A percentile compares a stretch with the other conserved stretches of the same genome.
Evolutionary conservation across 2,329 filamentous ascomycete species (phyloP).

Genomic region (Ceratocystis albifundus): DNA sequence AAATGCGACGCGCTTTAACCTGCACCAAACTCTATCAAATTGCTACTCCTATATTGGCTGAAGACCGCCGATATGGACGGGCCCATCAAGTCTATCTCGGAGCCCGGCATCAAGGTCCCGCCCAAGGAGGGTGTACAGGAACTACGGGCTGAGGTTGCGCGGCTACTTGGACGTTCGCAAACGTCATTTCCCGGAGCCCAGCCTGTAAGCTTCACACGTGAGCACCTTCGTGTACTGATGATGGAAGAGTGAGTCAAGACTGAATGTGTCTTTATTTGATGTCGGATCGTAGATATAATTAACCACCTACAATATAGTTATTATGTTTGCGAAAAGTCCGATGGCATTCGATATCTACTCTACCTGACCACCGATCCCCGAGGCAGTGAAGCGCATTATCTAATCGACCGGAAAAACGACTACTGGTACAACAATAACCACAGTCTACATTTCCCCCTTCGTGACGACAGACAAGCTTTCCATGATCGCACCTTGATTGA

Average conservation of each 20-base stretch:
- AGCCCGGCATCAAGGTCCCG: conserved; percentile 48
- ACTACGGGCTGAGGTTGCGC: conserved; percentile 62
- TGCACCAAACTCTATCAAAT: background rate
- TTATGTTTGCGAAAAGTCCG: conserved; percentile 96
- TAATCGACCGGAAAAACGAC: conserved; percentile 96
- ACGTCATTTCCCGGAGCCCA: conserved; percentile 77
- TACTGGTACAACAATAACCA: conserved; percentile 70
- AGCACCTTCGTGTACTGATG: conserved; percentile 72
- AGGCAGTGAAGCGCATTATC: conserved; percentile 61
- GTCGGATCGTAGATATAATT: conserved; percentile 16
- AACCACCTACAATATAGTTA: conserved; percentile 44
- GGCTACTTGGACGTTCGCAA: conserved; percentile 58
- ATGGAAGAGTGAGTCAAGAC: conserved; percentile 51
- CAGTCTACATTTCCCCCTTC: conserved; percentile 68
- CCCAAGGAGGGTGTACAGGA: conserved; percentile 45
- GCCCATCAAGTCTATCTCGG: conserved; percentile 42
- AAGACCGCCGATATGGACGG: conserved; percentile 23
- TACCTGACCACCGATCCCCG: conserved; percentile 61
- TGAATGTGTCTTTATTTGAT: background rate
- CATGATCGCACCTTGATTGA: conserved; percentile 77
- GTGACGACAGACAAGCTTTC: conserved; percentile 52
- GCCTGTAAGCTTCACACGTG: conserved; percentile 78
- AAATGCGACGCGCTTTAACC: too few species aligned
- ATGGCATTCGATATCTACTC: conserved; percentile 89
- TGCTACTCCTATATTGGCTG: background rate